phyloP scores from a whole-genome alignment of 1,284 basidiomycete species.

The Marasmius oreades region DNA sequence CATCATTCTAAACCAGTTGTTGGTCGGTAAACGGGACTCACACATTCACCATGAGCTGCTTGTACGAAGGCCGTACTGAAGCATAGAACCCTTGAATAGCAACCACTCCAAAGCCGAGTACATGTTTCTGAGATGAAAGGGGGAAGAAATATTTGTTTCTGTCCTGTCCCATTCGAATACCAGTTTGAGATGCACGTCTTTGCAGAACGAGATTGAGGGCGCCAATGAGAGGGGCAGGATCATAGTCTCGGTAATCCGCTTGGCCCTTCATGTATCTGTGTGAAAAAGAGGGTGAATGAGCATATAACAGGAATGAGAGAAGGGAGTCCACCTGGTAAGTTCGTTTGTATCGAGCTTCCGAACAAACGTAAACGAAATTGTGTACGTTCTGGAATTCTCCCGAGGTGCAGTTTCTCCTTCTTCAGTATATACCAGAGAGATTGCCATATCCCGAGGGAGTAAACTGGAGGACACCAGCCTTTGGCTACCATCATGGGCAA shows the following conservation, averaged over 20 bases:
- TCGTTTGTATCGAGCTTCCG: constrained; percentile 40
- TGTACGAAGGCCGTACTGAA: constrained; percentile 60
- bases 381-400: constrained; percentile 45
- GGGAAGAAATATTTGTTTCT: constrained; percentile 63
- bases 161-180: constrained; percentile 47
- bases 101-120: constrained; percentile 47
- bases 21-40: constrained; percentile 18
- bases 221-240: constrained; percentile 51
- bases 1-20: not conserved
- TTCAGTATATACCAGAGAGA: constrained; percentile 49
- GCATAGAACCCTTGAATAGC: constrained; percentile 67
- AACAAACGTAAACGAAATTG: constrained; percentile 44
- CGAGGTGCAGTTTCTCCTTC: constrained; percentile 45
- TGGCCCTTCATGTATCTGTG: constrained; percentile 52
- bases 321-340: constrained; percentile 44
- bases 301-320: not conserved
- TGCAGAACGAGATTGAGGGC: constrained; percentile 67
- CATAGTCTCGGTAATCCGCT: constrained; percentile 35
- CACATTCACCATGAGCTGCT: constrained; percentile 71
- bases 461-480: constrained; percentile 52
- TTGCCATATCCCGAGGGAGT: constrained; percentile 54
- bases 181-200: constrained; percentile 48
- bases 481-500: constrained; percentile 62
- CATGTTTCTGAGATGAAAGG: constrained; percentile 20
- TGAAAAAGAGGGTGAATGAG: not conserved